Percentiles rank a stretch among this genome's conserved stretches.
Evolutionary conservation across 228 moss, liverwort and hornwort genomes (phyloP).

Genomic region (Sphagnum fallax): DNA sequence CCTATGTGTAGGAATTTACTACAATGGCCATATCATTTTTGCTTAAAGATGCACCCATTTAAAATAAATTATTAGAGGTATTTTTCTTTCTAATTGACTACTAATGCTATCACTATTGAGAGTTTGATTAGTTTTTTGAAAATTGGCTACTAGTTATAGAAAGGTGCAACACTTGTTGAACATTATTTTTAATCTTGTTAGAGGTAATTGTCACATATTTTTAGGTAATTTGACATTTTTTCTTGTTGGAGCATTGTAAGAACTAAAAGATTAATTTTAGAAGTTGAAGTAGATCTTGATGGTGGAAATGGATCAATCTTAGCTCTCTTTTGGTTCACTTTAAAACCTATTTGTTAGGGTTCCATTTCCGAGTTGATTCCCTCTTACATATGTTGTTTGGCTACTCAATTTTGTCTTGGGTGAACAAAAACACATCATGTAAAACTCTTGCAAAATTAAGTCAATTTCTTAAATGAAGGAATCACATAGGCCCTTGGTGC

Average conservation of each 20-base stretch:
- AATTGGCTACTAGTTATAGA: too few relatives aligned
- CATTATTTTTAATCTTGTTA: too few relatives aligned
- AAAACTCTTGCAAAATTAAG: neutral
- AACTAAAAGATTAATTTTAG: conserved; percentile 63
- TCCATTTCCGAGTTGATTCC: conserved; percentile 84
- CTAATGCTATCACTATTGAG: too few relatives aligned
- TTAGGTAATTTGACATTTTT: too few relatives aligned
- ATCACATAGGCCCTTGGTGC: too few relatives aligned
- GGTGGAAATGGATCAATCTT: conserved; percentile 56
- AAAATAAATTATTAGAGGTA: conserved; percentile 89
- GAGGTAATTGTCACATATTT: too few relatives aligned
- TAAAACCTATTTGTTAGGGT: conserved; percentile 78
- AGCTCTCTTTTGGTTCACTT: conserved; percentile 66
- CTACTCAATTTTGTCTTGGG: conserved; percentile 64
- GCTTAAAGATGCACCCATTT: conserved; percentile 65
- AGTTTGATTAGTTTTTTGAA: too few relatives aligned
- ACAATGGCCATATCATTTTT: conserved; percentile 85
- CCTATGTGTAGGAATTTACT: conserved; percentile 91
- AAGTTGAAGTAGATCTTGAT: conserved; percentile 61
- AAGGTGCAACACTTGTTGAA: too few relatives aligned
- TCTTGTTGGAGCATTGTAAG: conserved; percentile 23
- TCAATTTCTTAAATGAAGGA: too few relatives aligned
- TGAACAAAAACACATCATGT: conserved; percentile 49
- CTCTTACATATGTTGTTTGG: conserved; percentile 72
- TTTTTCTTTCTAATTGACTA: neutral